These are phyloP conservation scores for Ilyonectria sp. DNA, from an alignment of 2,329 filamentous ascomycete species.

Conservation along the genomic window DNA sequence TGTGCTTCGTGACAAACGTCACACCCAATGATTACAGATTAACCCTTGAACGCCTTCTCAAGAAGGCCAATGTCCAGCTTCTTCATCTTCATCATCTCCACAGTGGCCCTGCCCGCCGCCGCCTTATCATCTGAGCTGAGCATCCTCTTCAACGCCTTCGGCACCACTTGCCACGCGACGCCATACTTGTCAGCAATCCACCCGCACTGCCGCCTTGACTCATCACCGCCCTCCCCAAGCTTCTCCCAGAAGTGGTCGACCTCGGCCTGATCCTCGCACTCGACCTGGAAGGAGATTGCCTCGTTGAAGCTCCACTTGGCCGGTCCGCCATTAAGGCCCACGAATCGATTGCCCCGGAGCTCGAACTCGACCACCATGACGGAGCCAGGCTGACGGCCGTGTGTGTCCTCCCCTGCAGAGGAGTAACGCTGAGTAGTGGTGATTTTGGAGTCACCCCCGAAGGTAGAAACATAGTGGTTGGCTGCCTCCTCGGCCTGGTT, in stretches of 20 bases:
- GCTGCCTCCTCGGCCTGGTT: conserved; percentile 59
- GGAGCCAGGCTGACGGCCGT: conserved; percentile 50
- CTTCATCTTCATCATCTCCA: conserved; percentile 59
- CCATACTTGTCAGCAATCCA: conserved; percentile 64
- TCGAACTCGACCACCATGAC: conserved; percentile 57
- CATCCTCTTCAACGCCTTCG: conserved; percentile 54
- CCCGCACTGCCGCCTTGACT: conserved; percentile 57
- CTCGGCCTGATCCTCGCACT: conserved; percentile 62
- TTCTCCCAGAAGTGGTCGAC: conserved; percentile 64
- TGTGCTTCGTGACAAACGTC: no score
- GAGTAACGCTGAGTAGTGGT: conserved; percentile 50
- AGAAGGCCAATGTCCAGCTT: conserved; percentile 60
- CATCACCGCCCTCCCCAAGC: conserved; percentile 58
- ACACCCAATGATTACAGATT: not conserved
- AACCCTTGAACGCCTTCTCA: conserved; percentile 51
- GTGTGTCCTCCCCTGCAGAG: conserved; percentile 49
- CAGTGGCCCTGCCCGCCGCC: conserved; percentile 49
- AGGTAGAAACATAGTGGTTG: conserved; percentile 58
- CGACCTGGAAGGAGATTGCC: conserved; percentile 61
- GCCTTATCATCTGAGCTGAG: conserved; percentile 53
- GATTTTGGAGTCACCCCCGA: conserved; percentile 56
- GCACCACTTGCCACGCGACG: conserved; percentile 63
- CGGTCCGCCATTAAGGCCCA: conserved; percentile 62
- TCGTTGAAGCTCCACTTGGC: conserved; percentile 55
- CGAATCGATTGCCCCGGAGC: conserved; percentile 57